Evolutionary conservation across 345 rosid genomes (phyloP), one percentile per base, ranked within the genome.

Genomic region (Eucalyptus fibrosa): DNA sequence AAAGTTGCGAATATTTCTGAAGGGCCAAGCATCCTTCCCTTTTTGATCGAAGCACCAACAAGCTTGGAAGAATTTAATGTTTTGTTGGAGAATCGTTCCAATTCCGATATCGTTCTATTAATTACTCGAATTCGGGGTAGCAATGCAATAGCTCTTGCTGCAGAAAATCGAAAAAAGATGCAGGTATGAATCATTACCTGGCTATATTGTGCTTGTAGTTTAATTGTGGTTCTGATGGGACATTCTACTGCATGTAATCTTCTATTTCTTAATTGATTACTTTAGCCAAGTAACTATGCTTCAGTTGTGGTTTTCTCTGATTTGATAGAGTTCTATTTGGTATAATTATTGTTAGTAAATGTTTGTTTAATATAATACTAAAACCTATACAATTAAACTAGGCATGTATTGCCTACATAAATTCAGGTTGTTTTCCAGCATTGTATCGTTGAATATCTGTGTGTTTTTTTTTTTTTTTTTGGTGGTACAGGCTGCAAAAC

Each of bases 121-220:
- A 90, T 98, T 81, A 90, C 91, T 90, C 95, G 99, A 91, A 96
- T 98, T 89, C 94, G 95, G 65, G 94, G 89, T 87, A 92, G 92
- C 86, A 93, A 96, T 92, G 95, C 98, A 77, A 95, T 96, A 90
- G 94, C 95, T 88, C 95, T 96, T 89, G 96, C 96, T 65, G 97
- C 97, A 83, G 99, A 95, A 94, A 98, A 98, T 93, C 94, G 98
- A 87, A 98, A 96, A 94, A 98, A 97, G 93, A 96, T 97, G 93
- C 99, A 97, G 92, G 98, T 96, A 95, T 55, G 91, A 17, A 88
- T 87, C 87, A 50, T 9, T 86, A 47, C 88, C 47, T 72, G 56
- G 80, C 85, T 69, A 32, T 88, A n/a, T 32, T 12, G 16, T 65
- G 51, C 32, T n/a, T 28, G 26, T 28, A 12, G 17, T 42, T 44